These are phyloP conservation scores for Penicillium samsonianum DNA, from an alignment of 495 filamentous ascomycete genomes.

Conservation along the genomic window DNA sequence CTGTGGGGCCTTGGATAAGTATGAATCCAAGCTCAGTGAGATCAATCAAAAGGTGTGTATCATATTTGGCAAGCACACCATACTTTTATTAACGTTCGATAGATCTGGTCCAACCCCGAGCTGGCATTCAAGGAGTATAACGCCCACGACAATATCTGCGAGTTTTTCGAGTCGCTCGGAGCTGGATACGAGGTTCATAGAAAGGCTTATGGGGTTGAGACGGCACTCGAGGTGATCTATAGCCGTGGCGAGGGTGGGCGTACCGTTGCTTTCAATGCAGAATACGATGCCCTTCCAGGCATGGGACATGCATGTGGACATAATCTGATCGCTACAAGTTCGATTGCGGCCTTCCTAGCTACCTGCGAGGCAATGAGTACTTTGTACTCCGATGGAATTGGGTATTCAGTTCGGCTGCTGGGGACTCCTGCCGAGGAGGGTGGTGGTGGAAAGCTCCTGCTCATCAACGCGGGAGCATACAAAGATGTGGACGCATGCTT, in stretches of 20 bases:
- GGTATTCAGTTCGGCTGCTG: conserved; percentile 36
- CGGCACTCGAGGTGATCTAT: conserved; percentile 56
- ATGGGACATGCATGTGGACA: conserved; percentile 53
- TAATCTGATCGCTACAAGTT: conserved; percentile 48
- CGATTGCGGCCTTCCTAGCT: conserved; percentile 44
- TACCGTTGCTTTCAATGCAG: conserved; percentile 50
- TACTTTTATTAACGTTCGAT: background rate
- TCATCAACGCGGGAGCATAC: conserved; percentile 54
- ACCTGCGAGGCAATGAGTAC: conserved; percentile 36
- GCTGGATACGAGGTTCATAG: conserved; percentile 37
- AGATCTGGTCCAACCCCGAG: conserved; percentile 54
- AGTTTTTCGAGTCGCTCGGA: conserved; percentile 37
- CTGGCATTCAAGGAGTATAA: conserved; percentile 54
- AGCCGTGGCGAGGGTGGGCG: conserved; percentile 37
- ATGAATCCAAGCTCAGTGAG: conserved; percentile 34
- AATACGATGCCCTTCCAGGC: conserved; percentile 53
- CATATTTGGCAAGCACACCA: too few relatives aligned
- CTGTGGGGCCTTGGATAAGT: conserved; percentile 28
- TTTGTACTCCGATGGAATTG: conserved; percentile 6
- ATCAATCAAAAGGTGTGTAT: conserved; percentile 48
- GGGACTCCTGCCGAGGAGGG: conserved; percentile 49
- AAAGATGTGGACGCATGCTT: conserved; percentile 47
- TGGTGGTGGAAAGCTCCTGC: conserved; percentile 47
- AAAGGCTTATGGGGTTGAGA: conserved; percentile 51
- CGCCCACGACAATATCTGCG: conserved; percentile 53